A percentile compares a stretch with the other conserved stretches of the same genome.
These are phyloP conservation scores for Deakozyma indianensis DNA, from an alignment of 805 yeast species.

Conservation along the genomic window DNA sequence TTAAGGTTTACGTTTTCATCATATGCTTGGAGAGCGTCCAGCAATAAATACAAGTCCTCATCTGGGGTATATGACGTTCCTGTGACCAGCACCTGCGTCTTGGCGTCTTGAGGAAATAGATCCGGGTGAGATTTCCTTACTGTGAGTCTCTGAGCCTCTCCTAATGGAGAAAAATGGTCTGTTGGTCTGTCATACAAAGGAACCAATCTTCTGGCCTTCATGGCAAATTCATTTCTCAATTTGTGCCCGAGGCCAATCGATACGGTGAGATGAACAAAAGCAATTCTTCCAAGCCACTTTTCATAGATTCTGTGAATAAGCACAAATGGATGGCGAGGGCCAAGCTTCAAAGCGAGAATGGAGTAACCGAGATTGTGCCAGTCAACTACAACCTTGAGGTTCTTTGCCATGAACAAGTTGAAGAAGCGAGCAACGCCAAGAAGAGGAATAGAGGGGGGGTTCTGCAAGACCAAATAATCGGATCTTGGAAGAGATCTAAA, in stretches of 20 bases:
- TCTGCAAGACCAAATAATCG: constrained; percentile 53
- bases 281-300: constrained; percentile 40
- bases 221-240: constrained; percentile 39
- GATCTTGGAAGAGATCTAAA: constrained; percentile 5
- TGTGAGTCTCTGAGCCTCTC: constrained; percentile 14
- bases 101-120: constrained; percentile 29
- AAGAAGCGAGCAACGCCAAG: constrained; percentile 47
- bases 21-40: constrained; percentile 52
- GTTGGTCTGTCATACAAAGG: constrained; percentile 85
- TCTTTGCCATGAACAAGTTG: constrained; percentile 32
- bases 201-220: constrained; percentile 33
- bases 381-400: constrained; percentile 61
- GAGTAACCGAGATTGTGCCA: constrained; percentile 95
- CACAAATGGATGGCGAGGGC: constrained; percentile 47
- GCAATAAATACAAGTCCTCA: constrained; percentile 63
- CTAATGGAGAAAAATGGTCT: constrained; percentile 42
- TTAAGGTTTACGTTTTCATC: constrained; percentile 22
- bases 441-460: constrained; percentile 88
- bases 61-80: constrained; percentile 95
- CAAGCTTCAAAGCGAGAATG: constrained; percentile 53
- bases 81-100: constrained; percentile 59
- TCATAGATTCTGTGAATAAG: constrained; percentile 50
- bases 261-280: constrained; percentile 67
- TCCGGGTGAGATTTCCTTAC: constrained; percentile 23
- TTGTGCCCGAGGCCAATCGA: constrained; percentile 57